Percentiles rank a stretch among this genome's conserved stretches.
Evolutionary conservation across 169 alveolate species (phyloP).

Genomic region (Plasmodium adleri): DNA sequence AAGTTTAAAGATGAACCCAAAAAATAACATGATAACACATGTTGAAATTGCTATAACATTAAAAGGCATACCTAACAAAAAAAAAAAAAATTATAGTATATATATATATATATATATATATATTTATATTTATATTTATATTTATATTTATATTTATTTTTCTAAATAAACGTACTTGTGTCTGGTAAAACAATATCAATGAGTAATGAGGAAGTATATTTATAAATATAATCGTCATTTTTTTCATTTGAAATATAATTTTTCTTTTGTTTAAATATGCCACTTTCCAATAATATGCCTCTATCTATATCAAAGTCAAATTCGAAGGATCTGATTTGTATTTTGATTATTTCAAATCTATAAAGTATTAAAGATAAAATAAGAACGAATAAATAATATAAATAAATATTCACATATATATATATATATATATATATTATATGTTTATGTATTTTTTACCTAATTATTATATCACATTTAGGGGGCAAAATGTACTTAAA

Average conservation of each 20-base stretch:
- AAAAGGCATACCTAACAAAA: slow-evolving; percentile 74
- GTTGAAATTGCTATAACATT: slow-evolving; percentile 72
- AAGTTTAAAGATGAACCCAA: slow-evolving; percentile 72
- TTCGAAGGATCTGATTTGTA: slow-evolving; percentile 70
- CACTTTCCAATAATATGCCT: slow-evolving; percentile 71
- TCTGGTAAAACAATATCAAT: slow-evolving; percentile 65
- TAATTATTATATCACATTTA: slow-evolving; percentile 56
- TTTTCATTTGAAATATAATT: slow-evolving; percentile 29
- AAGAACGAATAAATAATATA: slow-evolving; percentile 3
- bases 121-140: neutral
- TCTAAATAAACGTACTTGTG: slow-evolving; percentile 47
- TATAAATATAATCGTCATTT: slow-evolving; percentile 44
- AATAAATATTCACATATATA: neutral
- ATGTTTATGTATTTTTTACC: slow-evolving; percentile 16
- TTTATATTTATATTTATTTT: slow-evolving; percentile 4
- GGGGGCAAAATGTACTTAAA: slow-evolving; percentile 70
- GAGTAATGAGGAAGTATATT: slow-evolving; percentile 63
- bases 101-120: slow-evolving; percentile 17
- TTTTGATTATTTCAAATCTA: slow-evolving; percentile 69
- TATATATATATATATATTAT: neutral
- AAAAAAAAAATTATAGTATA: slow-evolving; percentile 17
- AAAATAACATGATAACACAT: slow-evolving; percentile 69
- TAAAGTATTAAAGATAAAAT: neutral
- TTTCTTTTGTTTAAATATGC: slow-evolving; percentile 64
- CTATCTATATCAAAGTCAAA: slow-evolving; percentile 74